A percentile compares a stretch with the other conserved stretches of the same genome.
Conservation (phyloP, 208 protist genomes). For the Trypanosoma rangeli region DNA sequence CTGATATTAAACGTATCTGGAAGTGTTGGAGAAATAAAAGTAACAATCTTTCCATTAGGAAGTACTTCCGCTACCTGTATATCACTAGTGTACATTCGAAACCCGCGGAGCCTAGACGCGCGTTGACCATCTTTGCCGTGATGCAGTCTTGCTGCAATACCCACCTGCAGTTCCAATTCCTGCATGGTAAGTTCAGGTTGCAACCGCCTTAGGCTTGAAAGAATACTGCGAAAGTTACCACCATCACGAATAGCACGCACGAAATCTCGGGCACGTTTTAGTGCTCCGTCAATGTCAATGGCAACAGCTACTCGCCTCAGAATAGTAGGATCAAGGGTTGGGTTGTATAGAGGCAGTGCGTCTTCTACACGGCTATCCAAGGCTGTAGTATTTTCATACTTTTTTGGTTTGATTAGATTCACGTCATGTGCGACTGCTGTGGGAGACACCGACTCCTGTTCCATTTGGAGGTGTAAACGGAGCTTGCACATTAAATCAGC, state of each 20-base stretch:
- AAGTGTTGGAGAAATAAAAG: slow-evolving; percentile 54
- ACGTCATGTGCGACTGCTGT: background rate
- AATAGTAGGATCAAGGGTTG: slow-evolving; percentile 41
- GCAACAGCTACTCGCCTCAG: slow-evolving; percentile 30
- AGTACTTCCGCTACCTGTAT: slow-evolving; percentile 73
- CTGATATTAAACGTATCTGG: slow-evolving; percentile 5
- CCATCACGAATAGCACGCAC: slow-evolving; percentile 35
- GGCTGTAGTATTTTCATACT: background rate
- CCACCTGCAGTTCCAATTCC: slow-evolving; percentile 30
- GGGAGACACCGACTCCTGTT: background rate
- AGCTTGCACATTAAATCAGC: slow-evolving; percentile 8
- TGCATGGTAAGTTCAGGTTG: slow-evolving; percentile 11
- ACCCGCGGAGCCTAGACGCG: slow-evolving; percentile 10
- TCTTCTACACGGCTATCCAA: background rate
- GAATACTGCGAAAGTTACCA: slow-evolving; percentile 15
- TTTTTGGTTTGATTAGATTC: background rate
- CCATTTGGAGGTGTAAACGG: background rate
- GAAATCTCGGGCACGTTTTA: slow-evolving; percentile 31
- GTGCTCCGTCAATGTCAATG: slow-evolving; percentile 30
- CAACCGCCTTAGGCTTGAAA: background rate
- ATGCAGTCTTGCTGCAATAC: slow-evolving; percentile 34
- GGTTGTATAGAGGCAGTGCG: slow-evolving; percentile 30
- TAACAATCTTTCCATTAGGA: slow-evolving; percentile 58
- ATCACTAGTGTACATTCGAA: slow-evolving; percentile 44
- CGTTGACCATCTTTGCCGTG: slow-evolving; percentile 10